A percentile compares a stretch with the other conserved stretches of the same genome.
Conservation (phyloP, 2,329 filamentous ascomycete genomes). For the Esteya vermicola region DNA sequence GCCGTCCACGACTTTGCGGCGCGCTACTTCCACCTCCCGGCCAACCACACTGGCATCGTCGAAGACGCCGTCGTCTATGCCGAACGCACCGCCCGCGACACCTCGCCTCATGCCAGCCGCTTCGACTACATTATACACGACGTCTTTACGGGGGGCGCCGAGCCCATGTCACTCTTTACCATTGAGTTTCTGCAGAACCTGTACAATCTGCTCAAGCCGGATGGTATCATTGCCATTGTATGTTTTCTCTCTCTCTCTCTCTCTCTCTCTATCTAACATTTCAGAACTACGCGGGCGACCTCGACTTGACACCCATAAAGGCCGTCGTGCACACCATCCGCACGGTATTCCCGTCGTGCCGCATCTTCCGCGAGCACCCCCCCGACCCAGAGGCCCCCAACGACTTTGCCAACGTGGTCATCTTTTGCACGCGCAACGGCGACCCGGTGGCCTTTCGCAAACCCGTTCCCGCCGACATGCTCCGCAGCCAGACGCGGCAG, state of each 20-base stretch:
- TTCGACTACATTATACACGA: slow-evolving; percentile 96
- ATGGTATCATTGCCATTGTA: slow-evolving; percentile 80
- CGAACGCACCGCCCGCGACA: slow-evolving; percentile 24
- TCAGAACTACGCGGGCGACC: slow-evolving; percentile 89
- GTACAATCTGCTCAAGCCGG: slow-evolving; percentile 53
- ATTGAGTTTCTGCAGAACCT: slow-evolving; percentile 66
- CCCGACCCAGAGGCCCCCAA: slow-evolving; percentile 29
- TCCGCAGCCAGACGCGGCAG: slow-evolving; percentile 56
- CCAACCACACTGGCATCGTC: slow-evolving; percentile 67
- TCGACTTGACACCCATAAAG: slow-evolving; percentile 59
- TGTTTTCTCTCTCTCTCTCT: slow-evolving; percentile 18
- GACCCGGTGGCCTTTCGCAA: slow-evolving; percentile 42
- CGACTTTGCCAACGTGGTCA: slow-evolving; percentile 88
- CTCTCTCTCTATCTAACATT: slow-evolving; percentile 1
- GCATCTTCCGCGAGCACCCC: slow-evolving; percentile 71
- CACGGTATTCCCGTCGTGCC: slow-evolving; percentile 74
- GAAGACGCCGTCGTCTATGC: slow-evolving; percentile 68
- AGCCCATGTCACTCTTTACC: slow-evolving; percentile 81
- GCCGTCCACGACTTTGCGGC: slow-evolving; percentile 71
- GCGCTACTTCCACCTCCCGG: slow-evolving; percentile 67
- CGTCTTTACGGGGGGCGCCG: slow-evolving; percentile 91
- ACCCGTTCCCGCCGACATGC: slow-evolving; percentile 49
- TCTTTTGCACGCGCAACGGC: slow-evolving; percentile 68
- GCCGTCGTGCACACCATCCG: slow-evolving; percentile 73
- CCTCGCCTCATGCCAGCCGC: slow-evolving; percentile 21